These are phyloP conservation scores for Climacium dendroides DNA, from an alignment of 225 moss, liverwort and hornwort species.

Conservation along the genomic window DNA sequence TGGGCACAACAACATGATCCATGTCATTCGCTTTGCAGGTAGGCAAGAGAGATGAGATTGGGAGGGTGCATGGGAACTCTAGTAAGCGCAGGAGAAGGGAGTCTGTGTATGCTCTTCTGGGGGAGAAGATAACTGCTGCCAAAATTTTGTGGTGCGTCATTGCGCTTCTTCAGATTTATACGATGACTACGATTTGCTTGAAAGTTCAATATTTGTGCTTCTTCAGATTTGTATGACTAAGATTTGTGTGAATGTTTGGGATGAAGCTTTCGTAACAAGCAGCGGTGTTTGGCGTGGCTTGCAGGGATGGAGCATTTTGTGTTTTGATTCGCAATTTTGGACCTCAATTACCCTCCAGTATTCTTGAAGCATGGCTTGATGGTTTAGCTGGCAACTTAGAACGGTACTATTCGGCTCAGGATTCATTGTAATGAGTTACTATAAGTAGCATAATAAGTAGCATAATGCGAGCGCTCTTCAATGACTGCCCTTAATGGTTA, in stretches of 20 bases:
- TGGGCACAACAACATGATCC: background rate
- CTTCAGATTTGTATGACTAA: background rate
- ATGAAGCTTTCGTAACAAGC: background rate
- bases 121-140: slow-evolving; percentile 53
- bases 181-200: background rate
- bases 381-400: slow-evolving; percentile 64
- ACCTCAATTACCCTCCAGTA: slow-evolving; percentile 21
- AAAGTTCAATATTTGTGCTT: background rate
- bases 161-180: slow-evolving; percentile 1
- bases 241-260: background rate
- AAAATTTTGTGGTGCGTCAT: slow-evolving; percentile 63
- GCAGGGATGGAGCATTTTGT: slow-evolving; percentile 86
- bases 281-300: slow-evolving; percentile 1
- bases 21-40: slow-evolving; percentile 12
- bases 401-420: slow-evolving; percentile 28
- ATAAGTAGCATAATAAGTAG: background rate
- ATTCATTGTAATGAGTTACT: background rate
- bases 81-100: slow-evolving; percentile 61
- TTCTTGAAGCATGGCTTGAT: slow-evolving; percentile 62
- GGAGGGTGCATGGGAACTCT: slow-evolving; percentile 10
- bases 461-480: background rate
- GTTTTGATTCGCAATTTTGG: slow-evolving; percentile 63
- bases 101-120: slow-evolving; percentile 48
- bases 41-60: slow-evolving; percentile 21
- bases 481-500: background rate